These are phyloP conservation scores for Teunomyces barrocoloradensis DNA, from an alignment of 805 yeast species.

Conservation along the genomic window DNA sequence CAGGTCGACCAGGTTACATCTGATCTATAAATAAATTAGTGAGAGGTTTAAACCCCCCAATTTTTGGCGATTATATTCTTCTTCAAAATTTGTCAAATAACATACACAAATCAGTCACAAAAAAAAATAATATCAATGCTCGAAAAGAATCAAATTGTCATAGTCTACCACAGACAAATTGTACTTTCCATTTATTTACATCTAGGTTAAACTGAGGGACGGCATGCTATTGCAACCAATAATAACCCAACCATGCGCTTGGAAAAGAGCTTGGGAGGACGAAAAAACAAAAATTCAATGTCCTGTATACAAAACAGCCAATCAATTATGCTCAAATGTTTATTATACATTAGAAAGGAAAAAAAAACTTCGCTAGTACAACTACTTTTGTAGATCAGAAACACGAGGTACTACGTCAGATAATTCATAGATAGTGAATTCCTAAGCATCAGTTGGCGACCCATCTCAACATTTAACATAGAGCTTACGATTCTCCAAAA, in stretches of 20 bases:
- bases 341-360: slow-evolving; percentile 6
- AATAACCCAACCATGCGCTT: neutral
- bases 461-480: neutral
- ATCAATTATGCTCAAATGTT: slow-evolving; percentile 7
- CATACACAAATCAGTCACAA: too few species aligned
- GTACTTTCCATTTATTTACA: too few species aligned
- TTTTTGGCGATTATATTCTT: too few species aligned
- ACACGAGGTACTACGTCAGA: neutral
- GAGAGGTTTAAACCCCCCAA: too few species aligned
- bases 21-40: too few species aligned
- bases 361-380: slow-evolving; percentile 6
- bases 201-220: too few species aligned
- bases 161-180: too few species aligned
- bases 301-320: slow-evolving; percentile 8
- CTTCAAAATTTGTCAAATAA: too few species aligned
- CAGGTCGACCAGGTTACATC: too few species aligned
- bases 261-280: neutral
- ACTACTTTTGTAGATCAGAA: slow-evolving; percentile 2
- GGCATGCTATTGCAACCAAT: neutral
- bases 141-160: too few species aligned
- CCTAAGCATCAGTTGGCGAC: neutral
- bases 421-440: slow-evolving; percentile 1
- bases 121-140: too few species aligned
- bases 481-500: neutral
- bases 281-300: neutral